These are phyloP conservation scores for Murraya koenigii DNA, from an alignment of 345 rosid genomes.

Conservation along the genomic window DNA sequence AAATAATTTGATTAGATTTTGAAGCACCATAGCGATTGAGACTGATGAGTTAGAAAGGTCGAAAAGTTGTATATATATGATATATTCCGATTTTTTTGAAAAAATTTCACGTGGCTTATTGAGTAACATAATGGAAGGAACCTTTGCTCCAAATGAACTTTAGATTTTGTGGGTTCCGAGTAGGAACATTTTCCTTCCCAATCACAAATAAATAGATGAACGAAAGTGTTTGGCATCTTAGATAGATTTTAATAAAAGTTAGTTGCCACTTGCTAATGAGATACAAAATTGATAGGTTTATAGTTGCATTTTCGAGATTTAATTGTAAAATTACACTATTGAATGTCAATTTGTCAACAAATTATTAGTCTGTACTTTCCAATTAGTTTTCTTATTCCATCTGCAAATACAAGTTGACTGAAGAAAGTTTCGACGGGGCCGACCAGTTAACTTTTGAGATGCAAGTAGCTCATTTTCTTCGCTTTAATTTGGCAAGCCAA, in stretches of 20 bases:
- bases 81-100: background rate
- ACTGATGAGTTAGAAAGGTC: background rate
- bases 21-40: slow-evolving; percentile 1
- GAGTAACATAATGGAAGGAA: background rate
- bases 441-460: background rate
- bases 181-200: background rate
- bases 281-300: background rate
- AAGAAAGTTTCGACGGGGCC: background rate
- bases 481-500: background rate
- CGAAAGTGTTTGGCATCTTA: background rate
- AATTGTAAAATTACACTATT: background rate
- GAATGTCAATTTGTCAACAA: too few relatives aligned
- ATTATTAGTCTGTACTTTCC: too few relatives aligned
- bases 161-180: background rate
- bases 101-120: slow-evolving; percentile 9
- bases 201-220: background rate
- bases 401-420: background rate
- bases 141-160: background rate
- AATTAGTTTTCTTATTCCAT: background rate
- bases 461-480: too few relatives aligned
- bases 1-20: slow-evolving; percentile 14
- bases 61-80: background rate
- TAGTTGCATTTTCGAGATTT: background rate
- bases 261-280: background rate
- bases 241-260: background rate